Conservation (phyloP, 2,329 filamentous ascomycete genomes). For the Ophiocordyceps robertsii region DNA sequence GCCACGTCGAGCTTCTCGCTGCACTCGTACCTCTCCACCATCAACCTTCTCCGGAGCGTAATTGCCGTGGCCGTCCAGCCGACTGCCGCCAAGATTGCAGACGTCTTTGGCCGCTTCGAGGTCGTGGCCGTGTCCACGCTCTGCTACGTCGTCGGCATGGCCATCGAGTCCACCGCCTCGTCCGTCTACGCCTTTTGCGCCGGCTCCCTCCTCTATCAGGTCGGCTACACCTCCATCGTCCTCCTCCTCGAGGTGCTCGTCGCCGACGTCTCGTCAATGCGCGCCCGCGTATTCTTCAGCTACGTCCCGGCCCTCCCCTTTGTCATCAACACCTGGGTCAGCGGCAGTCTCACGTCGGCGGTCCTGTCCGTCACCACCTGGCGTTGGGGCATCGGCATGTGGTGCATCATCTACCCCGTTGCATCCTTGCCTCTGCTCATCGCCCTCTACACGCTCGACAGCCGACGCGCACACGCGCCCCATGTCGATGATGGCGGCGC, state of each 20-base stretch:
- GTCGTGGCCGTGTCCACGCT: slow-evolving; percentile 39
- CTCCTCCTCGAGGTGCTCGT: slow-evolving; percentile 47
- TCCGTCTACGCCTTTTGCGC: slow-evolving; percentile 36
- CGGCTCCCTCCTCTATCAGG: slow-evolving; percentile 41
- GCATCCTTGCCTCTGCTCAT: slow-evolving; percentile 39
- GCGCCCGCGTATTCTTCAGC: slow-evolving; percentile 46
- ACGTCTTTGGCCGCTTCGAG: slow-evolving; percentile 49
- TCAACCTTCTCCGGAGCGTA: slow-evolving; percentile 44
- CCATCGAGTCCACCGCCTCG: slow-evolving; percentile 36
- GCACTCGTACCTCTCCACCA: slow-evolving; percentile 44
- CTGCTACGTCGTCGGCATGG: slow-evolving; percentile 41
- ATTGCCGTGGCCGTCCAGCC: slow-evolving; percentile 46
- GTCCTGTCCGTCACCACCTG: slow-evolving; percentile 38
- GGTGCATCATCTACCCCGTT: slow-evolving; percentile 45
- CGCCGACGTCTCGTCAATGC: slow-evolving; percentile 45
- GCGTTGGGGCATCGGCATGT: slow-evolving; percentile 54
- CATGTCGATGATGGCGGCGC: background rate
- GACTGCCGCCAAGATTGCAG: slow-evolving; percentile 47
- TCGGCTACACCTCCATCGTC: slow-evolving; percentile 44
- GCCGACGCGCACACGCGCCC: slow-evolving; percentile 6
- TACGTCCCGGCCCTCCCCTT: slow-evolving; percentile 48
- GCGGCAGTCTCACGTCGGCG: slow-evolving; percentile 38
- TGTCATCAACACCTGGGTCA: slow-evolving; percentile 50
- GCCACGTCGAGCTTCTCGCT: slow-evolving; percentile 36
- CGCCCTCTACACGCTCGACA: slow-evolving; percentile 22